Evolutionary conservation across 768 basidiomycete genomes (phyloP).

Genomic region (Auriscalpium microsporum): DNA sequence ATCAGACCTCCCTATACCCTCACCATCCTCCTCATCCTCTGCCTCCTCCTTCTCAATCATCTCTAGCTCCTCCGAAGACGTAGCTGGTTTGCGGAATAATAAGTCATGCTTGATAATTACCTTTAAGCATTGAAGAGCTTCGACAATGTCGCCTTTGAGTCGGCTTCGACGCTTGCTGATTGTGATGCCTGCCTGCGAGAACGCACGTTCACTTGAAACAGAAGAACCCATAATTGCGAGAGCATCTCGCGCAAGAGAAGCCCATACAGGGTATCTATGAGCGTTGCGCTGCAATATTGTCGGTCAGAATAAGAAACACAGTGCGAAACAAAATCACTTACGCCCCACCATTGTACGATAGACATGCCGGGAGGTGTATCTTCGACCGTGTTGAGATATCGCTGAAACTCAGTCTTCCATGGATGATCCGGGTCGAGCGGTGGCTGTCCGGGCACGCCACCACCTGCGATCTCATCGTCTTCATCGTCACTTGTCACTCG

Average conservation of each 20-base stretch:
- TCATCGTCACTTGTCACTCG: neutral
- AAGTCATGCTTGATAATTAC: slow-evolving; percentile 13
- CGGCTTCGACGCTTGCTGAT: slow-evolving; percentile 21
- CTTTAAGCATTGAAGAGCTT: slow-evolving; percentile 21
- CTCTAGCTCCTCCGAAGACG: neutral
- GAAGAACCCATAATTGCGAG: slow-evolving; percentile 30
- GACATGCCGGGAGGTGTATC: neutral
- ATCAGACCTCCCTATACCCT: neutral
- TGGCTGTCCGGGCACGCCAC: neutral
- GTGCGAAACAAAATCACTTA: neutral
- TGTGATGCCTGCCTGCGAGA: slow-evolving; percentile 32
- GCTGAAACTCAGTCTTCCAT: neutral
- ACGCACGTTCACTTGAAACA: slow-evolving; percentile 33
- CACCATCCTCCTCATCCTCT: neutral
- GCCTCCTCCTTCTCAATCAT: neutral
- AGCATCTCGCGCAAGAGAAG: slow-evolving; percentile 28
- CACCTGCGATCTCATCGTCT: neutral
- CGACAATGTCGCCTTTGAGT: slow-evolving; percentile 19
- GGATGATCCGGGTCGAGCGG: neutral
- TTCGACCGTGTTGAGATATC: slow-evolving; percentile 5
- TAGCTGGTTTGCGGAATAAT: slow-evolving; percentile 5
- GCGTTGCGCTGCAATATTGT: slow-evolving; percentile 12
- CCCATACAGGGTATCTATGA: slow-evolving; percentile 25
- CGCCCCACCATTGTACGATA: slow-evolving; percentile 6
- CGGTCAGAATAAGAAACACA: too few species aligned